Evolutionary conservation across 2,329 filamentous ascomycete genomes (phyloP), one percentile per base, ranked within the genome.

Genomic region (Conoideocrella luteorostrata): DNA sequence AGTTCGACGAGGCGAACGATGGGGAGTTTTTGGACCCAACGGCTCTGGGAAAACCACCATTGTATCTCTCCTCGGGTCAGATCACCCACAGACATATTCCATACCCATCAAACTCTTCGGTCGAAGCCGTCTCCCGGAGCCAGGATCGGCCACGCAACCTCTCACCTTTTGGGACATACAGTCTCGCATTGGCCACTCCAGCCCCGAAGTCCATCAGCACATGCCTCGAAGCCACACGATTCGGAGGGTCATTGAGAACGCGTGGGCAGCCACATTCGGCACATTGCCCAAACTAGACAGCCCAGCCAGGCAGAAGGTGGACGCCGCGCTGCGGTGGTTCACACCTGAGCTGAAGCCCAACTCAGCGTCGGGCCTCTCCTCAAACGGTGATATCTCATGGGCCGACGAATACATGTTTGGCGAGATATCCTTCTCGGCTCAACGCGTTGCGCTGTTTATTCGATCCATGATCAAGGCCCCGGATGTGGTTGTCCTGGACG

Each of bases 11-110:
- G 90, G 91, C 20, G 82, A 96, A 60, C 80, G 90, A 49, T 95
- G 89, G 86, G 91, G 87, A 3, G 78, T 97, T 15, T 93, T 98
- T 57, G 93, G 93, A 0, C 85, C 90, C 24, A 97, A 98, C 55
- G 93, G 86, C 11, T 95, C 88, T 1, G 93, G 93, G 15, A 98
- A 98, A 69, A 98, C 93, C 0, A 98, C 93, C 0, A 75, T 98
- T 30, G 77, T 97, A 22, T 93, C 89, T 5, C 74, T 98, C 5
- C 86, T 98, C 47, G 94, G 88, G 47, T 97, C 91, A 1, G 93
- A 98, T 57, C 93, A 98, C 56, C 93, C 93, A 0, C 91, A 97
- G 63, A 82, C 90, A 0, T 98, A 97, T 62, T 88, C 87, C 0
- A 78, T 90, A 20, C 90, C 91, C 1, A 84, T 98, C 48, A 84